Percentiles rank a stretch among this genome's conserved stretches.
Evolutionary conservation across 768 basidiomycete species (phyloP).

Genomic region (Tulasnella sp.): DNA sequence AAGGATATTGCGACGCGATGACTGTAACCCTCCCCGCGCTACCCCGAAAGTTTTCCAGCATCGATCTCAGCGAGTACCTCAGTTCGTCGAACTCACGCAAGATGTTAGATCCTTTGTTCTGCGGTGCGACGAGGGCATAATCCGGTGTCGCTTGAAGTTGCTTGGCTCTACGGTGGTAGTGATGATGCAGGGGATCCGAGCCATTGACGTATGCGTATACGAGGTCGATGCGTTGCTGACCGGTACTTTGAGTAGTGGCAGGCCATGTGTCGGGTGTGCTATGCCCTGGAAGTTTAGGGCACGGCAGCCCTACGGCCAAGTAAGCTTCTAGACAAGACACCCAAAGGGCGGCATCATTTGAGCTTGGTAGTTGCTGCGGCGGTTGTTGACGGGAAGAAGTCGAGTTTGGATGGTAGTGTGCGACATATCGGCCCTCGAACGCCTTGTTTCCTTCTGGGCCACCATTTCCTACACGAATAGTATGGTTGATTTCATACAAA

Average conservation of each 20-base stretch:
- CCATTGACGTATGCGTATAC: constrained; percentile 23
- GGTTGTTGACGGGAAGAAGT: too few relatives aligned
- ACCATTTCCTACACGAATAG: too few relatives aligned
- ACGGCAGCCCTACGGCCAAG: not conserved
- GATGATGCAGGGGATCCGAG: constrained; percentile 16
- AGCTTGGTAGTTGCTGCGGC: too few relatives aligned
- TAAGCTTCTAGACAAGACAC: constrained; percentile 7
- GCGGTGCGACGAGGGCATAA: not conserved
- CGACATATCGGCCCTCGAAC: too few relatives aligned
- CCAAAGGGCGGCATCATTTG: too few relatives aligned
- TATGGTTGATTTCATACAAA: too few relatives aligned
- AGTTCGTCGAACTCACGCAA: constrained; percentile 24
- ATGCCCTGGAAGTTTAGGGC: not conserved
- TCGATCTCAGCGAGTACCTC: constrained; percentile 23
- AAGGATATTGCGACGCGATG: constrained; percentile 20
- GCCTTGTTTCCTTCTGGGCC: too few relatives aligned
- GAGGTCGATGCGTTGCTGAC: constrained; percentile 15
- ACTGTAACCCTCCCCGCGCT: constrained; percentile 17
- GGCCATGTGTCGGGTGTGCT: not conserved
- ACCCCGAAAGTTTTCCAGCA: constrained; percentile 9
- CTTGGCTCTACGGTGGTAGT: not conserved
- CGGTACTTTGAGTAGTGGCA: not conserved
- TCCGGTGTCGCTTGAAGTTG: not conserved
- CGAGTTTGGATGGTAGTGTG: too few relatives aligned
- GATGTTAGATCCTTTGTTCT: not conserved